Evolutionary conservation across 2,329 filamentous ascomycete species (phyloP), one percentile per base, ranked within the genome.

Genomic region (Amphichorda felina): DNA sequence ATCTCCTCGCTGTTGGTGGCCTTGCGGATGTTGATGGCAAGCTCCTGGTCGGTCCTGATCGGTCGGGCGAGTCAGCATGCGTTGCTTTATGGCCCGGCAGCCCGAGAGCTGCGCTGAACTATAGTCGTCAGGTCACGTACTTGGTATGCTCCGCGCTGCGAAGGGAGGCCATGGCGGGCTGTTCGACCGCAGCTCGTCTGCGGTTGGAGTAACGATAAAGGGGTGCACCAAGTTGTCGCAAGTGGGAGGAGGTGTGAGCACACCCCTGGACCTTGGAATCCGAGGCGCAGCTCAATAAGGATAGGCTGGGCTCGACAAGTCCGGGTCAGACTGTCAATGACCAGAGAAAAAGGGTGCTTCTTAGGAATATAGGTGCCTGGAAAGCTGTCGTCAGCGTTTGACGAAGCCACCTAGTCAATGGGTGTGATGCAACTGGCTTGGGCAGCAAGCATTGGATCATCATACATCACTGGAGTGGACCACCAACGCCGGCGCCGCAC

Each of bases 21-120:
- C 54, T 82, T 82, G 52, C 71, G 70, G 47, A 82, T 82, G 57
- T 79, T 79, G 57, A 82, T 72, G 40, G 74, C 68, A 45, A 82
- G 68, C 55, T 82, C 78, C 47, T 72, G 68, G 52, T 82, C 78
- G 51, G 75, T 77, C 53, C 77, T 82, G 35, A 21, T 24, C 21
- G 21, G 21, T 24, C 21, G 21, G 21, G 21, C 21, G 6, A 10
- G 21, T 24, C 21, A 24, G 21, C 14, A 26, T 26, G 18, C 6
- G 24, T 18, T 27, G 38, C 22, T 43, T 37, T 16, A 16, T n/a
- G 27, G 4, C 17, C 17, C 9, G 13, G n/a, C 7, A 8, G 28
- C 22, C 8, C 33, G 18, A 2, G 19, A 22, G 18, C 27, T 24
- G 5, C 8, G n/a, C 2, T n/a, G n/a, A 6, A 4, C n/a, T n/a